Evolutionary conservation across 352 stramenopile genomes (phyloP).

Genomic region (Globisporangium barbulae): DNA sequence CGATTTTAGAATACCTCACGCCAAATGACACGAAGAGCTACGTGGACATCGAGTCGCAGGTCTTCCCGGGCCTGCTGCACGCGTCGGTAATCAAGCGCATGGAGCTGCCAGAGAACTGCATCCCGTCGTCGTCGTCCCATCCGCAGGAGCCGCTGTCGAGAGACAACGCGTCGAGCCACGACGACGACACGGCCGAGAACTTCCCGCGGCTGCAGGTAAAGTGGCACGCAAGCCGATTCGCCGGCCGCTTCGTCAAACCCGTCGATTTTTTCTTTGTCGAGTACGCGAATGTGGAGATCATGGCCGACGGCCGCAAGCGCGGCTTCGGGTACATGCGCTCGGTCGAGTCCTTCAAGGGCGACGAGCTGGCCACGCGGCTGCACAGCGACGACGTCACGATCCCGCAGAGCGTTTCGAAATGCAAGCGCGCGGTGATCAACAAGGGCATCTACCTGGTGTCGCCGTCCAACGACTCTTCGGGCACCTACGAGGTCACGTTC

Average conservation of each 20-base stretch:
- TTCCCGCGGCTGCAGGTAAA: constrained; percentile 81
- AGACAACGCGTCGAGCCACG: constrained; percentile 37
- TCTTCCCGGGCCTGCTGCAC: constrained; percentile 77
- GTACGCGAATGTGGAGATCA: constrained; percentile 76
- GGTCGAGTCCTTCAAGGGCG: constrained; percentile 79
- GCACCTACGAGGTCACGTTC: constrained; percentile 72
- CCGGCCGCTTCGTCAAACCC: constrained; percentile 76
- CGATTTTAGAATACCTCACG: constrained; percentile 80
- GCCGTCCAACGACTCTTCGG: constrained; percentile 27
- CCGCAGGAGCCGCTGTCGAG: constrained; percentile 26
- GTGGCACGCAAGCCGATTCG: constrained; percentile 83
- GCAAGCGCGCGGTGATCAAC: constrained; percentile 81
- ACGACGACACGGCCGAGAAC: constrained; percentile 36
- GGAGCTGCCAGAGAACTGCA: constrained; percentile 39
- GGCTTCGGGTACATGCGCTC: constrained; percentile 79
- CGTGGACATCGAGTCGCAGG: constrained; percentile 76
- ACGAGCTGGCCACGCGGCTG: constrained; percentile 67
- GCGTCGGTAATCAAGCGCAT: constrained; percentile 79
- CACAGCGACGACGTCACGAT: constrained; percentile 64
- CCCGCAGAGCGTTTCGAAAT: constrained; percentile 77
- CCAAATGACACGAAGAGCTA: constrained; percentile 69
- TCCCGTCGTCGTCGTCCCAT: constrained; percentile 1
- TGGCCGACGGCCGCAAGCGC: constrained; percentile 56
- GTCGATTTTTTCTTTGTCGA: constrained; percentile 88
- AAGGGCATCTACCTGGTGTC: constrained; percentile 75